These are phyloP conservation scores for Sequoiadendron giganteum DNA, from an alignment of 75 land plant species.

Conservation along the genomic window DNA sequence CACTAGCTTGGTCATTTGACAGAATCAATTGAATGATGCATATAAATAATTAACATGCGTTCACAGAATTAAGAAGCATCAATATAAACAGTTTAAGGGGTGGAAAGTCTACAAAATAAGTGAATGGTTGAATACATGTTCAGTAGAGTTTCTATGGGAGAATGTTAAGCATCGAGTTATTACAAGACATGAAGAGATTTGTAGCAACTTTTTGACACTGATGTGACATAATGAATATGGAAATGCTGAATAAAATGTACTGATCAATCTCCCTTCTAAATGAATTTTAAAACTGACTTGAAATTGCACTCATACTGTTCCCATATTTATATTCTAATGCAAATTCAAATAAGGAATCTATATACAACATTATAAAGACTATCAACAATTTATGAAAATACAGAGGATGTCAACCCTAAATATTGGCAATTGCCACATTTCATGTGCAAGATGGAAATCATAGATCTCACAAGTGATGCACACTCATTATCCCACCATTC, in stretches of 20 bases:
- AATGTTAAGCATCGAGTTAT: neutral
- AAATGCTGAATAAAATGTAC: neutral
- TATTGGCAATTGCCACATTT: neutral
- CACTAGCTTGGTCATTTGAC: neutral
- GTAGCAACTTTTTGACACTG: neutral
- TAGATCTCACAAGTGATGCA: neutral
- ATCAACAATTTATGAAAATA: constrained; percentile 3
- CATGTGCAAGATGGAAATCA: neutral
- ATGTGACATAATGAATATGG: neutral
- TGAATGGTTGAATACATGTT: neutral
- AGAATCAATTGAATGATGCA: neutral
- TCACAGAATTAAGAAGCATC: neutral
- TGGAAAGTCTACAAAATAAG: neutral
- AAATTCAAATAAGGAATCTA: neutral
- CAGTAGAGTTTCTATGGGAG: neutral
- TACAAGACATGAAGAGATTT: neutral
- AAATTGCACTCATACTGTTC: neutral
- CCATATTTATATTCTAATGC: neutral
- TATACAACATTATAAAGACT: neutral
- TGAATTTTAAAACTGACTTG: neutral
- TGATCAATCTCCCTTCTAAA: neutral
- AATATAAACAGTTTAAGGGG: neutral
- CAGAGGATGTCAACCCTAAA: neutral
- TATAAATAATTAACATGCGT: neutral
- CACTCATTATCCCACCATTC: neutral